Conservation (phyloP, 352 stramenopile genomes). For the Achlya hypogyna region DNA sequence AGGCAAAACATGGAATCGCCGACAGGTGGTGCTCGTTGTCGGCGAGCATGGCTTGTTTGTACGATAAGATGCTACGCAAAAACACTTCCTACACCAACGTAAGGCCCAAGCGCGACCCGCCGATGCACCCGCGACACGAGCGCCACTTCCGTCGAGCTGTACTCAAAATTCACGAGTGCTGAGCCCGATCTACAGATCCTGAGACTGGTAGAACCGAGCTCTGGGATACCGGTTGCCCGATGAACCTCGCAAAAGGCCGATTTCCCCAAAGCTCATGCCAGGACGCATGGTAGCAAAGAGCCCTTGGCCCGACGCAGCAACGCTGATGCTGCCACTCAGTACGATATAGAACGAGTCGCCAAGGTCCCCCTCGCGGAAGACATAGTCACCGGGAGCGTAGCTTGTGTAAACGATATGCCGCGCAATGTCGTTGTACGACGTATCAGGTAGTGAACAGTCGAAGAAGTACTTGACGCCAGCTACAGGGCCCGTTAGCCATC, state of each 20-base stretch:
- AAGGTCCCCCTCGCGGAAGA: slow-evolving; percentile 62
- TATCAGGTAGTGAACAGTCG: slow-evolving; percentile 41
- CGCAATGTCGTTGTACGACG: slow-evolving; percentile 43
- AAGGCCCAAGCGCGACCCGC: not conserved
- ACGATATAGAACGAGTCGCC: slow-evolving; percentile 68
- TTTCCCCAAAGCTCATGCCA: slow-evolving; percentile 58
- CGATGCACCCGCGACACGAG: slow-evolving; percentile 33
- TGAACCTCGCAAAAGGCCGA: slow-evolving; percentile 46
- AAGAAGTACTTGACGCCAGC: slow-evolving; percentile 49
- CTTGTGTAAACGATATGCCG: slow-evolving; percentile 34
- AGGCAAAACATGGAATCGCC: slow-evolving; percentile 38
- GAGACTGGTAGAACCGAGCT: not conserved
- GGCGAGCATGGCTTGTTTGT: slow-evolving; percentile 56
- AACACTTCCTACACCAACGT: slow-evolving; percentile 36
- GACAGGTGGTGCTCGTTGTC: slow-evolving; percentile 45
- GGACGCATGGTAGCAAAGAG: slow-evolving; percentile 60
- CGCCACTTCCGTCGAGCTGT: slow-evolving; percentile 38
- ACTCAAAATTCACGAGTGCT: slow-evolving; percentile 50
- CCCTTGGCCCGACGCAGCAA: slow-evolving; percentile 56
- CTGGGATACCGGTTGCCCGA: slow-evolving; percentile 6
- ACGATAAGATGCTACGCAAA: slow-evolving; percentile 50
- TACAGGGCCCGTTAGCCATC: not conserved
- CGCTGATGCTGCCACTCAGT: slow-evolving; percentile 47
- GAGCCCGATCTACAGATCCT: slow-evolving; percentile 40
- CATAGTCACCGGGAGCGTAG: slow-evolving; percentile 38